Evolutionary conservation across 352 stramenopile genomes (phyloP), one percentile per base, ranked within the genome.

Genomic region (Hyaloperonospora brassicae): DNA sequence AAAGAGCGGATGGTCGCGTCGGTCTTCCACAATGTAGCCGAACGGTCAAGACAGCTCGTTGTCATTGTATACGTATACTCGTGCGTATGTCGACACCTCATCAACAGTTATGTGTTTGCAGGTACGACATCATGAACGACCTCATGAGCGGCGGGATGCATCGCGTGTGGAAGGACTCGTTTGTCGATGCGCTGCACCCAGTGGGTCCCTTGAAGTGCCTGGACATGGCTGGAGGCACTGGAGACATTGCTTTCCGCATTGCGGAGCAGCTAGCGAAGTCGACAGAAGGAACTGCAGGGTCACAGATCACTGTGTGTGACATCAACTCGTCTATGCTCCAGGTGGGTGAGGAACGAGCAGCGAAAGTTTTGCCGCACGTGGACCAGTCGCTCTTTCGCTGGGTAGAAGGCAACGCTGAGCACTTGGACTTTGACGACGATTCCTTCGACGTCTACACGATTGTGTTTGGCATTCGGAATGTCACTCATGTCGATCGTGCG

Each of bases 91-190:
- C 12, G 35, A 31, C 21, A 34, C 30, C 51, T 61, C 13, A 57
- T 52, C 46, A 25, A 31, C 12, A 12, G 3, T 46, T 21, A 38
- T 48, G 31, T 42, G 24, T 24, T 34, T 21, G 21, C 51, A 84
- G 79, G 54, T 95, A 95, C 52, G 97, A 99, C 74, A 72, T 99
- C 17, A 99, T 99, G 97, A 99, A 99, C 74, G 97, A 99, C 75
- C 90, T 99, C 59, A 99, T 99, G 96, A 98, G 84, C 59, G 95
- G 81, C 40, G 96, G 89, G 50, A 86, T 96, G 79, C 88, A 96
- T 66, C 83, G 96, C 24, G 61, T 98, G 22, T 99, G 96, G 95
- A 99, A 99, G 62, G 95, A 99, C 69, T 77, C 96, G 47, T 95
- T 99, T 67, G 87, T 97, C 44, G 72, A 92, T 54, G 86, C 77